Evolutionary conservation across 148 eudicot species (phyloP), one percentile per base, ranked within the genome.

Genomic region (Camellia japonica): DNA sequence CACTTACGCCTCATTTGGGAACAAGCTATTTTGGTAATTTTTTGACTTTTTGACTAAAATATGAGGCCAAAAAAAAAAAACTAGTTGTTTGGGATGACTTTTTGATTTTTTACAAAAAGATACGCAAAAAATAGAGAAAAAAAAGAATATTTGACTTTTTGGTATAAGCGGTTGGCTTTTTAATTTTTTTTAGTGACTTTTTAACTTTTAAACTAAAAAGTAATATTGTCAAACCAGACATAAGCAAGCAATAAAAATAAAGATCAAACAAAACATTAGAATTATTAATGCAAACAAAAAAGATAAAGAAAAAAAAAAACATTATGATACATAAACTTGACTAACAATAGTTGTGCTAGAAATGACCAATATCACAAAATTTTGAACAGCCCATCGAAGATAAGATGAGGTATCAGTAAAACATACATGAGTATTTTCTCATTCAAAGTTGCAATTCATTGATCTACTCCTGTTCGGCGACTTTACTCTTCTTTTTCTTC

Each of bases 401-500:
- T 72, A 44, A 38, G 49, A 69, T 49, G 62, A 63, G 43, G 42
- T 43, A 52, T 56, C 65, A 47, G 51, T 47, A 47, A 76, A 76
- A 78, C 74, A 68, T 6, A 38, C 44, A 58, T 41, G 51, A 46
- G 10, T 18, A n/a, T 71, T 49, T 46, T 47, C 56, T n/a, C 5
- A 6, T 7, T 47, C 56, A 43, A 71, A 52, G 75, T 61, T 73
- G 75, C 58, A 55, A 20, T 12, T 73, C 44, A 55, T 23, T 73
- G 61, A 54, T 23, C 75, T 84, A 86, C 81, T 89, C 87, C 52
- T 91, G 56, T 49, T 88, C 86, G 2, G 84, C 82, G 41, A 85
- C 87, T 84, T 91, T 92, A 71, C 75, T 82, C 92, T 89, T 94
- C 88, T 92, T 92, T 79, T 90, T 91, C 89, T 64, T 64, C 68